A percentile compares a stretch with the other conserved stretches of the same genome.
Conservation (phyloP, 768 basidiomycete species). For the Russula sp. region DNA sequence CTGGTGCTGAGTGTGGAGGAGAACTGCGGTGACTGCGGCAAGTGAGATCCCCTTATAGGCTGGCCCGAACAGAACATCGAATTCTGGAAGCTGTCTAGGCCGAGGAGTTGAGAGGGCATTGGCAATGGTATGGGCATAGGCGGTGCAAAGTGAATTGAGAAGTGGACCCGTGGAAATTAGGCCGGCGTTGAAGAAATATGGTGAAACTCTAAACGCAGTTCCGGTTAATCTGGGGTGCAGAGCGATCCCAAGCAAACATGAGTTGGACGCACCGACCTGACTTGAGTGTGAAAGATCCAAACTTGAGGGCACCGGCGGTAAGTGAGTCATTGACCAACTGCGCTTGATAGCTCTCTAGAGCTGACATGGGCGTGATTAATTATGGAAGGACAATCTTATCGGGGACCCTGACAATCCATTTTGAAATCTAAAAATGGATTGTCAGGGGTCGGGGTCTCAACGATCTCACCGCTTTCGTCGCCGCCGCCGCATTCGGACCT, state of each 20-base stretch:
- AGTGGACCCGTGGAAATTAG: conserved; percentile 81
- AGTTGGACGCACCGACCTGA: conserved; percentile 72
- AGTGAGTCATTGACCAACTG: conserved; percentile 69
- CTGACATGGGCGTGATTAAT: conserved; percentile 11
- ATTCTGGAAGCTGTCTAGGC: conserved; percentile 38
- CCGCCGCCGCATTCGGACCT: too few species aligned
- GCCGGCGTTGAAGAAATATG: conserved; percentile 97
- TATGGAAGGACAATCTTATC: not conserved
- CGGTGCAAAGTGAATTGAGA: conserved; percentile 68
- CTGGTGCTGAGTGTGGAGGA: conserved; percentile 62
- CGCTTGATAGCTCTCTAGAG: conserved; percentile 51
- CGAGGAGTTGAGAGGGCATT: conserved; percentile 44
- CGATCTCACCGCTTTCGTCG: not conserved
- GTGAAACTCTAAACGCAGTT: conserved; percentile 55
- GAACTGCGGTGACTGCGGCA: conserved; percentile 77
- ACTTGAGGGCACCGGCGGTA: conserved; percentile 73
- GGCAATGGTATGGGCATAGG: conserved; percentile 80
- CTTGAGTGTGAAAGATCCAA: conserved; percentile 91
- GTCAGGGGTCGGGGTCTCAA: too few species aligned
- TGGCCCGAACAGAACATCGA: conserved; percentile 92
- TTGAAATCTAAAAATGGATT: not conserved
- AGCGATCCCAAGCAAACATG: not conserved
- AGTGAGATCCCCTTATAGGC: conserved; percentile 98
- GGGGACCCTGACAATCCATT: not conserved
- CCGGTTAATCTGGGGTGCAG: conserved; percentile 15